These are phyloP conservation scores for Colletotrichum sp. DNA, from an alignment of 2,329 filamentous ascomycete genomes.

Conservation along the genomic window DNA sequence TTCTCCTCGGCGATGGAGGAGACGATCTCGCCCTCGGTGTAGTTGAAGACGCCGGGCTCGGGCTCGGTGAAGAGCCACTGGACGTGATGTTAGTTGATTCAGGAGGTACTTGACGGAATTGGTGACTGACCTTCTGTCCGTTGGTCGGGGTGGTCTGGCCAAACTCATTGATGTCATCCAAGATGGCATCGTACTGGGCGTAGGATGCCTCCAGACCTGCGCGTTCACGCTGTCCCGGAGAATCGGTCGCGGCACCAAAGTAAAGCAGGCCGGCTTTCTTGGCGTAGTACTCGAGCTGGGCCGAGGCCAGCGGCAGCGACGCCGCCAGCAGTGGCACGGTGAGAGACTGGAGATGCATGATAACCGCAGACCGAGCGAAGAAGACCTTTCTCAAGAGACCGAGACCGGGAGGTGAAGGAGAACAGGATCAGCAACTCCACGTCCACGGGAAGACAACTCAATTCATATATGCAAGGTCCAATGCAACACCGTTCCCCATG, in stretches of 20 bases:
- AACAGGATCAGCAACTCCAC: not conserved
- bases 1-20: conserved; percentile 46
- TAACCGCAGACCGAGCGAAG: not conserved
- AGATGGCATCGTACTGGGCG: conserved; percentile 56
- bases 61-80: conserved; percentile 67
- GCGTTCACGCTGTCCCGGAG: conserved; percentile 41
- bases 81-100: not conserved
- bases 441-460: not conserved
- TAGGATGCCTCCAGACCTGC: conserved; percentile 55
- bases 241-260: conserved; percentile 68
- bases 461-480: conserved; percentile 20
- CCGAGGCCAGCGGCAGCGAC: conserved; percentile 31
- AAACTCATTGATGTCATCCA: conserved; percentile 61
- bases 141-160: conserved; percentile 68
- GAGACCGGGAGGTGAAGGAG: not conserved
- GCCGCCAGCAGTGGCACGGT: conserved; percentile 30
- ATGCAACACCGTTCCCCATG: not conserved
- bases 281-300: conserved; percentile 53
- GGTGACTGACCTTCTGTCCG: conserved; percentile 49
- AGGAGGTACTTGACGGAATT: not conserved
- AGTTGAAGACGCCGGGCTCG: conserved; percentile 63
- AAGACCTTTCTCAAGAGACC: not conserved
- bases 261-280: conserved; percentile 60
- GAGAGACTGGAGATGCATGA: conserved; percentile 26
- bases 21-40: conserved; percentile 59